Evolutionary conservation across 805 yeast species (phyloP).

Genomic region (Scheffersomyces spartinae): DNA sequence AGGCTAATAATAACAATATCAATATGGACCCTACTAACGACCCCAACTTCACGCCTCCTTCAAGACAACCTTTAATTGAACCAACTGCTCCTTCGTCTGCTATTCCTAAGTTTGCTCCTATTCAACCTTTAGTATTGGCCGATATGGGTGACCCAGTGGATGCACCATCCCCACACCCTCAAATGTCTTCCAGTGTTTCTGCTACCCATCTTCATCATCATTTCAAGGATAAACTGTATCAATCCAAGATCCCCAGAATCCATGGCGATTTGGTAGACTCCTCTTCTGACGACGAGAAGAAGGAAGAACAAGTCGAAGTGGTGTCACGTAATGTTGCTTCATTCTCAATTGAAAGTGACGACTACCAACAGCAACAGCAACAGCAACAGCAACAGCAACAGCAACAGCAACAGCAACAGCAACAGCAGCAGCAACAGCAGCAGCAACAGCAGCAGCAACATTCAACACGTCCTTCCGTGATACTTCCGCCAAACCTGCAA

Average conservation of each 20-base stretch:
- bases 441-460: constrained; percentile 3
- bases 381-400: constrained; percentile 1
- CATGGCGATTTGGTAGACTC: constrained; percentile 41
- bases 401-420: neutral
- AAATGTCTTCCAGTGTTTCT: constrained; percentile 4
- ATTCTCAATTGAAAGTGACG: constrained; percentile 11
- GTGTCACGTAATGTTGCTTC: too few relatives aligned
- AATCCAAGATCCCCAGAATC: constrained; percentile 36
- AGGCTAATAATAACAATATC: too few relatives aligned
- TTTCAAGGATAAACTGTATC: neutral
- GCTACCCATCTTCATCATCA: constrained; percentile 1
- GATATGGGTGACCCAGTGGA: constrained; percentile 62
- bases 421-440: constrained; percentile 5
- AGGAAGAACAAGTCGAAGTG: constrained; percentile 9
- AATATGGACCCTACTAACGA: constrained; percentile 88
- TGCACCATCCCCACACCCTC: constrained; percentile 55
- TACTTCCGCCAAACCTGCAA: constrained; percentile 31
- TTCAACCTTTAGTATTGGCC: constrained; percentile 68
- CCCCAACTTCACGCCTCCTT: constrained; percentile 82
- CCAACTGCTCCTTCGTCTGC: constrained; percentile 58
- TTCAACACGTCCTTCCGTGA: constrained; percentile 5
- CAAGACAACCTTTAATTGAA: constrained; percentile 45
- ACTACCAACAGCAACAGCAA: constrained; percentile 10
- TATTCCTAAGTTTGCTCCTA: constrained; percentile 68
- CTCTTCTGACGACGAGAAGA: constrained; percentile 34